phyloP scores from a whole-genome alignment of 148 eudicot species.

The Rhododendron simsii region DNA sequence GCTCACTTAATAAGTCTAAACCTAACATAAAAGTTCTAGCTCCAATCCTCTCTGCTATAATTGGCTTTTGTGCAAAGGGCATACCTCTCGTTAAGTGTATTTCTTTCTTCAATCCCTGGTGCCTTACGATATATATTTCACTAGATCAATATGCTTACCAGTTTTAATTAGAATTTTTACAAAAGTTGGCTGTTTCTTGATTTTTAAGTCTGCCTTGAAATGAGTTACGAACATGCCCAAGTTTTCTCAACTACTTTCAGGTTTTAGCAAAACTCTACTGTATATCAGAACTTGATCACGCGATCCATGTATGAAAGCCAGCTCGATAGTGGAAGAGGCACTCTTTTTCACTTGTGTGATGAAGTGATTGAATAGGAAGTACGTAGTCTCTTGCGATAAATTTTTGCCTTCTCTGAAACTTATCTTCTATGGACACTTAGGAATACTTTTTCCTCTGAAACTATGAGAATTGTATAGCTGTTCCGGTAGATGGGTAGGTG shows the following conservation, averaged over 20 bases:
- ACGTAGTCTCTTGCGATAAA: conserved; percentile 8
- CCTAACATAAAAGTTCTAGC: conserved; percentile 74
- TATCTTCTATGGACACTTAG: not conserved
- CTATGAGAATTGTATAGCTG: not conserved
- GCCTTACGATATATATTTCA: not conserved
- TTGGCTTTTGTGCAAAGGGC: conserved; percentile 87
- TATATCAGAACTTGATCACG: conserved; percentile 70
- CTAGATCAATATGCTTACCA: not conserved
- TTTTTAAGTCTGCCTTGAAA: not conserved
- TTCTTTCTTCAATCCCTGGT: not conserved
- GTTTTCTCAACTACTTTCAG: conserved; percentile 28
- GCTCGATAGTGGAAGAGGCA: conserved; percentile 86
- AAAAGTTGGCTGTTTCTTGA: not conserved
- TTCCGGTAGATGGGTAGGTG: not conserved
- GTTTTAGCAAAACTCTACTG: conserved; percentile 71
- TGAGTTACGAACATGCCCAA: not conserved
- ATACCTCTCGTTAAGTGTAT: conserved; percentile 74
- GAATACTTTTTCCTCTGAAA: not conserved
- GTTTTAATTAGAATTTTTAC: not conserved
- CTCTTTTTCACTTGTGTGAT: conserved; percentile 71
- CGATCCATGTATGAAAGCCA: conserved; percentile 93
- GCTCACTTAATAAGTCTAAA: conserved; percentile 67
- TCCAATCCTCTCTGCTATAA: conserved; percentile 66
- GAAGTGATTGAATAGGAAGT: conserved; percentile 74
- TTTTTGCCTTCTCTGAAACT: not conserved